Conservation (phyloP, 78 protist genomes). For the Dictyostelium intermedium region DNA sequence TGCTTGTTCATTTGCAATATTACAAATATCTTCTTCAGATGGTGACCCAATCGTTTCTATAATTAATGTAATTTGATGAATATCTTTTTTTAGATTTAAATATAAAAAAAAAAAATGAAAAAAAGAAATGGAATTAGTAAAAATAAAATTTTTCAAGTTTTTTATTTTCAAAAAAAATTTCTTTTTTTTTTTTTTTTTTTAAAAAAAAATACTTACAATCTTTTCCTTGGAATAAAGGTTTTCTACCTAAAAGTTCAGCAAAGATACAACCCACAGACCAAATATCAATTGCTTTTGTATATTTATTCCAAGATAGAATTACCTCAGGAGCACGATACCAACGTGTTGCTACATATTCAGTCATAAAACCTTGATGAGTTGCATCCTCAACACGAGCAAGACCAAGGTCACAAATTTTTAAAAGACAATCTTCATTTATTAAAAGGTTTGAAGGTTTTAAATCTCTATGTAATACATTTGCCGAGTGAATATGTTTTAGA, state of each 20-base stretch:
- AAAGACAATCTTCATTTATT: conserved; percentile 96
- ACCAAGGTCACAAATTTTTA: conserved; percentile 91
- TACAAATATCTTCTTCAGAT: conserved; percentile 86
- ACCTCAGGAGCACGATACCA: conserved; percentile 99
- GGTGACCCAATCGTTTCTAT: conserved; percentile 90
- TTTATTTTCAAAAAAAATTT: not conserved
- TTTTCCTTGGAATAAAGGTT: conserved; percentile 82
- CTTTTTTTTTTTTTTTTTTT: not conserved
- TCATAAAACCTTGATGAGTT: conserved; percentile 66
- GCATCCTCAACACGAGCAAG: conserved; percentile 82
- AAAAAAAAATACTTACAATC: conserved; percentile 24
- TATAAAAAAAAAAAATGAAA: not conserved
- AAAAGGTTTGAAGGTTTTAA: conserved; percentile 98
- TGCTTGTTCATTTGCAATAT: conserved; percentile 54
- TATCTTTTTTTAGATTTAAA: not conserved
- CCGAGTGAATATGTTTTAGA: conserved; percentile 97
- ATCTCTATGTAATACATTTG: conserved; percentile 95
- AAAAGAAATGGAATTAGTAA: not conserved
- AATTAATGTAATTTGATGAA: conserved; percentile 90
- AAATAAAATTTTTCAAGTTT: not conserved
- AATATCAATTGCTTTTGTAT: conserved; percentile 89
- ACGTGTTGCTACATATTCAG: conserved; percentile 96
- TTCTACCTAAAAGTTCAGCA: conserved; percentile 86
- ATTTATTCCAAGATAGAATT: conserved; percentile 83
- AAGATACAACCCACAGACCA: conserved; percentile 94